Base-by-base conservation (phyloP, 306 rosid genomes). In the Cucumis cinereus region DNA sequence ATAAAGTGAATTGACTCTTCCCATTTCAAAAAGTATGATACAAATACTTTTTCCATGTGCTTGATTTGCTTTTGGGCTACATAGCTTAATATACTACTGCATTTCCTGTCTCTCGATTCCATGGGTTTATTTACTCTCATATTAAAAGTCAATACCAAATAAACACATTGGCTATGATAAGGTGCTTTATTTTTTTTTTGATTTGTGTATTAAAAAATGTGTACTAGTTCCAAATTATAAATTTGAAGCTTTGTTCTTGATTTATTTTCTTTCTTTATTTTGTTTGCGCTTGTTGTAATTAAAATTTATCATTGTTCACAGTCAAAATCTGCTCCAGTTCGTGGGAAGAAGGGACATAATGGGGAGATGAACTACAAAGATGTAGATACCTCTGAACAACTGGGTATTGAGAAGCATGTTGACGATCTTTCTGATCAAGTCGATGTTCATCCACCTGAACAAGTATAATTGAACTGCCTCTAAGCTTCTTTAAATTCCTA, bases 341-440 rank as follows among this genome's bases (percentile, higher is more conserved):
- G 91, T 40, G 97, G 89, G 9, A 91, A 84, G 82, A 94, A 89
- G 86, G 97, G 96, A 69, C 82, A 75, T 79, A 93, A 90, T 73
- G 89, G 87, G 80, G 98, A 93, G 78, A 72, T 69, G 79, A 83
- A 84, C 78, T 81, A 83, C 79, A 96, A 88, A 67, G 97, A 88
- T 80, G 97, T 87, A 59, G 84, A 89, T 85, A 59, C 82, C 79
- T 85, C 85, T 68, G 97, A 91, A 78, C 96, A 86, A 45, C 86
- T 62, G 58, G 84, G 73, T 52, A 82, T 63, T 76, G 94, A 86
- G 78, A 89, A 84, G 87, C 92, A 85, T 41, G 76, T 74, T 11
- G 95, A 90, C 60, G 91, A 85, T 82, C 75, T 87, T 82, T 75
- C 78, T 68, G 79, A 77, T 66, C 88, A 86, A 83, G 77, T 76